phyloP scores from a whole-genome alignment of 805 yeast species.

The Kazachstania taianensis region DNA sequence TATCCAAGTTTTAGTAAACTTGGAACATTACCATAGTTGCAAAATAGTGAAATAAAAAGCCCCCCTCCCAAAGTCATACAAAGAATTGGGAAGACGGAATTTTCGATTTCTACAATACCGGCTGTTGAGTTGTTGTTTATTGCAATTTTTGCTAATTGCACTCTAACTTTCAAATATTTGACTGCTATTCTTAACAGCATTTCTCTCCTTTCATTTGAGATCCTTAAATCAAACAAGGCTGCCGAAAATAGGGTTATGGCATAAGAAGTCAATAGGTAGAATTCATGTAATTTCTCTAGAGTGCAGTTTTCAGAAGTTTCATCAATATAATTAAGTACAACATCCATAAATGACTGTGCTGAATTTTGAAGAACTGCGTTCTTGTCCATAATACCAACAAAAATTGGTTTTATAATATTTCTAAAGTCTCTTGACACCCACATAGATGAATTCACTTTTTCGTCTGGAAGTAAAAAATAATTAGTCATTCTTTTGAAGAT shows the following conservation, averaged over 20 bases:
- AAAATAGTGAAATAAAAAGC: conserved; percentile 39
- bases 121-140: conserved; percentile 16
- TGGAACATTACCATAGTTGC: conserved; percentile 17
- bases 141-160: conserved; percentile 19
- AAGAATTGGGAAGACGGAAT: conserved; percentile 22
- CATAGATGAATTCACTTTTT: conserved; percentile 3
- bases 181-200: conserved; percentile 30
- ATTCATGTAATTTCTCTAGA: conserved; percentile 5
- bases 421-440: conserved; percentile 9
- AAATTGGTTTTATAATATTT: conserved; percentile 26
- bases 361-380: conserved; percentile 28
- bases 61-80: conserved; percentile 38
- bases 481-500: conserved; percentile 15
- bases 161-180: conserved; percentile 30
- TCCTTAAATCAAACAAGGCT: conserved; percentile 20
- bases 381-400: conserved; percentile 29
- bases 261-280: conserved; percentile 21
- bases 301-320: conserved; percentile 16
- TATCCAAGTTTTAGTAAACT: conserved; percentile 7
- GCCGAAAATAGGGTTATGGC: conserved; percentile 30
- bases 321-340: conserved; percentile 11
- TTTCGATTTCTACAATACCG: conserved; percentile 16
- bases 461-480: conserved; percentile 10
- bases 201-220: conserved; percentile 25
- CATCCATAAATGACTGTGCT: conserved; percentile 27